A percentile compares a stretch with the other conserved stretches of the same genome.
Conservation (phyloP, 2,329 filamentous ascomycete genomes). For the Claviceps sp. region DNA sequence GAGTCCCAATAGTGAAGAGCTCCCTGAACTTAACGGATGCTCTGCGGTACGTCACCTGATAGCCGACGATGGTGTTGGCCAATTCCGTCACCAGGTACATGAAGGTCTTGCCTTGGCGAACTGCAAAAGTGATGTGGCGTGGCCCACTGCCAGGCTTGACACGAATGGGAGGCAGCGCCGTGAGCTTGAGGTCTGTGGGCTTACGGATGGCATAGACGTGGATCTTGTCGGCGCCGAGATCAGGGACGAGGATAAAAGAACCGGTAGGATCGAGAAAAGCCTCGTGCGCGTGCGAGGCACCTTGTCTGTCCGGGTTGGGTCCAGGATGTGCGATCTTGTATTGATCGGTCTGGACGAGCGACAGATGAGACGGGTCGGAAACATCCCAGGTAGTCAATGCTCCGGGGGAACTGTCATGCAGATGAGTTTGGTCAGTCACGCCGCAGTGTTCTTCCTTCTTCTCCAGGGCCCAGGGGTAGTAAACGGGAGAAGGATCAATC, state of each 20-base stretch:
- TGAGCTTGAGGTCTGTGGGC: conserved; percentile 28
- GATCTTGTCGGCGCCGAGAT: conserved; percentile 51
- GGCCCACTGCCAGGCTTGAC: conserved; percentile 45
- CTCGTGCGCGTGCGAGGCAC: conserved; percentile 49
- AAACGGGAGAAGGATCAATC: neutral
- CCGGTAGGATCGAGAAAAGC: conserved; percentile 52
- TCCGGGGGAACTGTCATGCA: conserved; percentile 20
- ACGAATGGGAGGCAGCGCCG: conserved; percentile 24
- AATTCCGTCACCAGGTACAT: conserved; percentile 52
- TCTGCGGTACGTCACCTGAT: conserved; percentile 37
- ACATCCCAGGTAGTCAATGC: conserved; percentile 33
- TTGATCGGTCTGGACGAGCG: conserved; percentile 22
- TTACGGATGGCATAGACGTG: conserved; percentile 37
- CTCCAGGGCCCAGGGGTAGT: neutral
- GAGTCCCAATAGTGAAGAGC: conserved; percentile 33
- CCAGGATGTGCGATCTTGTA: conserved; percentile 27
- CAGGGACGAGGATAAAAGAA: conserved; percentile 48
- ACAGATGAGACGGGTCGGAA: conserved; percentile 22
- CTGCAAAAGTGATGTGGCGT: conserved; percentile 48
- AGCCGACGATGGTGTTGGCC: conserved; percentile 41
- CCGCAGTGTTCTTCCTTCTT: neutral
- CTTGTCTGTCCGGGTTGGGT: conserved; percentile 33
- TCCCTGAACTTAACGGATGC: conserved; percentile 30
- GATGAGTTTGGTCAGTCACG: neutral
- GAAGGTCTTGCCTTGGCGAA: conserved; percentile 30